Percentiles rank a stretch among this genome's conserved stretches.
These are phyloP conservation scores for Luzula sylvatica DNA, from an alignment of 176 grass and related monocot species.

Conservation along the genomic window DNA sequence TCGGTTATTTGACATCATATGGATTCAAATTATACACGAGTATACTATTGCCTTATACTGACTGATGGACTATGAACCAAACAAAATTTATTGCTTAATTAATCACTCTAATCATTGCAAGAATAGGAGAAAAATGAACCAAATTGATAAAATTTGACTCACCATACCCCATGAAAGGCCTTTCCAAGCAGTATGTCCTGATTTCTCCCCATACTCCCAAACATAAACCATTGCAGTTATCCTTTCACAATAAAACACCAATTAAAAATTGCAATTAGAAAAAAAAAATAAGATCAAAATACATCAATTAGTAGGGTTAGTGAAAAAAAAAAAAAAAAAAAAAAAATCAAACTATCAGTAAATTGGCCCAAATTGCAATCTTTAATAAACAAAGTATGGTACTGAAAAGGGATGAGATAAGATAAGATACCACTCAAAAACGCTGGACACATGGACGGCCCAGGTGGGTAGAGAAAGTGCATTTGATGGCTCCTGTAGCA, in stretches of 20 bases:
- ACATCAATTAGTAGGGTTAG: too few species aligned
- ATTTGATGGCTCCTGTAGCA: slow-evolving; percentile 64
- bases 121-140: slow-evolving; percentile 1
- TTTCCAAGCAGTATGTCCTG: slow-evolving; percentile 64
- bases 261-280: background rate
- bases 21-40: slow-evolving; percentile 8
- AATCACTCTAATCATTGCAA: background rate
- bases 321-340: background rate
- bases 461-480: slow-evolving; percentile 89
- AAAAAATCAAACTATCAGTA: background rate
- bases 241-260: slow-evolving; percentile 27
- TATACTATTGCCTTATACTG: too few species aligned
- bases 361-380: background rate
- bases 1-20: too few species aligned
- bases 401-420: background rate
- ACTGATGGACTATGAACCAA: too few species aligned
- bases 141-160: slow-evolving; percentile 17
- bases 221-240: slow-evolving; percentile 77
- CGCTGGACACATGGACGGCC: slow-evolving; percentile 89
- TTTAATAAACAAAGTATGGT: background rate
- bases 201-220: slow-evolving; percentile 81
- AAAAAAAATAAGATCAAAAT: background rate
- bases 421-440: slow-evolving; percentile 56
- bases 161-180: slow-evolving; percentile 97
- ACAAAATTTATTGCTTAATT: slow-evolving; percentile 2